Percentiles rank a stretch among this genome's conserved stretches.
These are phyloP conservation scores for Bipolaris gigantea DNA, from an alignment of 2,329 filamentous ascomycete genomes.

Conservation along the genomic window DNA sequence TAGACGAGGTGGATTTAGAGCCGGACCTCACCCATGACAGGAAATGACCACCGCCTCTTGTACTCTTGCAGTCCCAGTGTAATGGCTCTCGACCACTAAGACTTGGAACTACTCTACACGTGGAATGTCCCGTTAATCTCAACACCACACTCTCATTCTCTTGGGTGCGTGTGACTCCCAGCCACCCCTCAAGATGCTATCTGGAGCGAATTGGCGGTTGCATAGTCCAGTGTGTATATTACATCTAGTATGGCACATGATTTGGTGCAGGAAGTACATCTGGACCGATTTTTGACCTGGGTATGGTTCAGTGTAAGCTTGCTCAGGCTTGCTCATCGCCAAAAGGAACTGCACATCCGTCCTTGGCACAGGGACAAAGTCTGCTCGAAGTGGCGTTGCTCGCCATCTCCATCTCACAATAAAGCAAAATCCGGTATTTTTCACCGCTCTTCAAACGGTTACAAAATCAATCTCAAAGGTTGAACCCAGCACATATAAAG, in stretches of 20 bases:
- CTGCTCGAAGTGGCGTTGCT: constrained; percentile 25
- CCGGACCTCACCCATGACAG: not conserved
- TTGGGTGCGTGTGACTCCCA: constrained; percentile 22
- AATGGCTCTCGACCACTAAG: constrained; percentile 28
- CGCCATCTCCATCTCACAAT: constrained; percentile 16
- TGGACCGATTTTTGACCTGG: constrained; percentile 22
- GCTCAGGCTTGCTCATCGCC: constrained; percentile 19
- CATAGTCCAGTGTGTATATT: constrained; percentile 29
- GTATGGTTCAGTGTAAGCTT: constrained; percentile 28
- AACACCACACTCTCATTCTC: constrained; percentile 31
- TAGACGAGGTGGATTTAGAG: constrained; percentile 17
- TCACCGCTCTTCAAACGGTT: constrained; percentile 26
- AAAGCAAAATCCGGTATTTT: constrained; percentile 20
- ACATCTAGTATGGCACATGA: constrained; percentile 32
- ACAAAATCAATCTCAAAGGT: not conserved
- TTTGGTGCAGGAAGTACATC: constrained; percentile 27
- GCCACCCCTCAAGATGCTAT: constrained; percentile 28
- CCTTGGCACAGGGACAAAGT: constrained; percentile 28
- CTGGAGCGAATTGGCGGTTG: constrained; percentile 26
- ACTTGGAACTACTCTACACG: constrained; percentile 26
- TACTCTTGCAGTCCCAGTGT: constrained; percentile 6
- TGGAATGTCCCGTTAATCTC: constrained; percentile 28
- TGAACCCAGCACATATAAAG: not conserved
- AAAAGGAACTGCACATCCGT: constrained; percentile 1
- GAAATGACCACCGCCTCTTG: not conserved